Evolutionary conservation across 306 rosid genomes (phyloP).

Genomic region (Lablab purpureus): DNA sequence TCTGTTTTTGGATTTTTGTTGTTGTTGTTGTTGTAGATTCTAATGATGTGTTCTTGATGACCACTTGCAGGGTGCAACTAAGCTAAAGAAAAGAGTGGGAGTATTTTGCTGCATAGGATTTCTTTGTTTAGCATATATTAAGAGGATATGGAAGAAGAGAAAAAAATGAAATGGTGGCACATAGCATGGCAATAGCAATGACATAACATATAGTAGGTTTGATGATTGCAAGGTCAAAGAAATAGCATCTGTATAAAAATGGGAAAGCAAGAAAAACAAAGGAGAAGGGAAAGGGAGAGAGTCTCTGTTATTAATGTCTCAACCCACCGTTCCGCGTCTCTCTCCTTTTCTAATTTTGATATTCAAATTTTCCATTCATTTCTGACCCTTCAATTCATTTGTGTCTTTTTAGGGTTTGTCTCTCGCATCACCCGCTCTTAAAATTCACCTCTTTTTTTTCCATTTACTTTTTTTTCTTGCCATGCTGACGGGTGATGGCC

Average conservation of each 20-base stretch:
- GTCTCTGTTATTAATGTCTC: neutral
- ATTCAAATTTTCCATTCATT: conserved; percentile 42
- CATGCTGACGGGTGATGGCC: conserved; percentile 17
- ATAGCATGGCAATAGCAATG: neutral
- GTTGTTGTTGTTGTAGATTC: too few relatives aligned
- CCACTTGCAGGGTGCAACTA: too few relatives aligned
- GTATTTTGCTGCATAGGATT: neutral
- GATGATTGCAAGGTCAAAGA: conserved; percentile 34
- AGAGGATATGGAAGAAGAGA: too few relatives aligned
- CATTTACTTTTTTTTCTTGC: neutral
- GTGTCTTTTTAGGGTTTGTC: conserved; percentile 29
- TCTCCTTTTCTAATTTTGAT: conserved; percentile 46
- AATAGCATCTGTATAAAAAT: conserved; percentile 17
- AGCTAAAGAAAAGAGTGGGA: too few relatives aligned
- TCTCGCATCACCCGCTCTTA: conserved; percentile 11
- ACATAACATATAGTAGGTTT: conserved; percentile 10
- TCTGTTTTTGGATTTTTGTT: too few relatives aligned
- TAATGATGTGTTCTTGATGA: too few relatives aligned
- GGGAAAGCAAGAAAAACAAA: conserved; percentile 8
- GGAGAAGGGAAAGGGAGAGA: neutral
- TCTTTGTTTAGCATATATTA: too few relatives aligned
- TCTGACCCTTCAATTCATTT: conserved; percentile 26
- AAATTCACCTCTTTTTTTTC: neutral
- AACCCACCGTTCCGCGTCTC: conserved; percentile 26
- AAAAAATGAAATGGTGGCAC: neutral